phyloP scores from a whole-genome alignment of 2,329 filamentous ascomycete genomes.

The Neoascochyta sp. region DNA sequence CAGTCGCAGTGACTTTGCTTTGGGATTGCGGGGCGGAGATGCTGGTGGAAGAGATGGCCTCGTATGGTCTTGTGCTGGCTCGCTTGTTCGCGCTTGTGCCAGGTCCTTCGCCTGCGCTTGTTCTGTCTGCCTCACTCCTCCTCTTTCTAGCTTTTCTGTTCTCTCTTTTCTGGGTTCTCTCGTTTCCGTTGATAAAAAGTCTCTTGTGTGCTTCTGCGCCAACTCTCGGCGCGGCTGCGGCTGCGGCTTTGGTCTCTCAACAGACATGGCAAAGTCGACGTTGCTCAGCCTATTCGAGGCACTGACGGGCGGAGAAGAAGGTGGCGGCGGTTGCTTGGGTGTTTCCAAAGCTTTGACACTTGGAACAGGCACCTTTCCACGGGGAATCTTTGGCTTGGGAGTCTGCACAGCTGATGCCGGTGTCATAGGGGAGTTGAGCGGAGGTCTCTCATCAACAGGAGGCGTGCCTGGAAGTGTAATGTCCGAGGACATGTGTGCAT shows the following conservation, averaged over 20 bases:
- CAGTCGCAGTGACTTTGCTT: slow-evolving; percentile 38
- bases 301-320: slow-evolving; percentile 38
- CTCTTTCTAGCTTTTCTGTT: too few relatives aligned
- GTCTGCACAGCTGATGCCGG: slow-evolving; percentile 1
- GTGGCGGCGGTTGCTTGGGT: slow-evolving; percentile 20
- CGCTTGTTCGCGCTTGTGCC: slow-evolving; percentile 3
- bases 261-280: slow-evolving; percentile 29
- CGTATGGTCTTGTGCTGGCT: neutral
- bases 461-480: slow-evolving; percentile 24
- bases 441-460: slow-evolving; percentile 3
- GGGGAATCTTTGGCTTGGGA: slow-evolving; percentile 20
- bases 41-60: slow-evolving; percentile 4
- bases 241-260: slow-evolving; percentile 1
- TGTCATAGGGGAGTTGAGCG: neutral
- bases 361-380: slow-evolving; percentile 24
- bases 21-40: slow-evolving; percentile 20
- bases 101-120: slow-evolving; percentile 2
- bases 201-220: too few relatives aligned
- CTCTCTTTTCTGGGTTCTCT: too few relatives aligned
- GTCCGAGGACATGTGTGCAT: slow-evolving; percentile 17
- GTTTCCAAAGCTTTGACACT: slow-evolving; percentile 18
- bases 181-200: too few relatives aligned
- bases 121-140: too few relatives aligned
- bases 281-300: slow-evolving; percentile 37
- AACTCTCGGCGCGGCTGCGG: too few relatives aligned